Percentiles rank a stretch among this genome's conserved stretches.
phyloP scores from a whole-genome alignment of 2,329 filamentous ascomycete genomes.

The Fusarium sp. region DNA sequence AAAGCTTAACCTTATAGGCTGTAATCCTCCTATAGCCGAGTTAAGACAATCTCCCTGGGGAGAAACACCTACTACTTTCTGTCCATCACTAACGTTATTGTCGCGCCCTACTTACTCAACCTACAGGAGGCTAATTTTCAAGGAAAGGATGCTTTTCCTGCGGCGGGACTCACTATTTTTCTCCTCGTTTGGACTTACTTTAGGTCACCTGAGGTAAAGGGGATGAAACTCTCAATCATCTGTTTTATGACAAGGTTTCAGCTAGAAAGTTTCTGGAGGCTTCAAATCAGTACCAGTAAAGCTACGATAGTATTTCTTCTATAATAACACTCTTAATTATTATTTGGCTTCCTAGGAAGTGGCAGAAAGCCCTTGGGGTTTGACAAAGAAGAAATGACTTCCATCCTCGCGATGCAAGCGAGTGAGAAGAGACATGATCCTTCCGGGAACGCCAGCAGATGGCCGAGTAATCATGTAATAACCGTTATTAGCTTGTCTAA shows the following conservation, averaged over 20 bases:
- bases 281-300: background rate
- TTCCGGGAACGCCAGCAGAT: background rate
- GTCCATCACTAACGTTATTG: background rate
- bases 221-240: background rate
- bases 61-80: background rate
- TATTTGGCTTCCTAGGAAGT: background rate
- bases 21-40: too few species aligned
- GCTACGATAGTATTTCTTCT: background rate
- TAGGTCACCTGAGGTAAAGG: background rate
- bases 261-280: background rate
- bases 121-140: background rate
- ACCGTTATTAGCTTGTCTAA: background rate
- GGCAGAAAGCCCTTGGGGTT: background rate
- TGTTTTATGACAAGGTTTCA: background rate
- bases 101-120: background rate
- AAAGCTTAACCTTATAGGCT: too few species aligned
- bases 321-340: background rate
- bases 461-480: background rate
- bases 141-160: background rate
- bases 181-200: background rate
- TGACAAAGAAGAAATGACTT: background rate
- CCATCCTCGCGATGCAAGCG: background rate
- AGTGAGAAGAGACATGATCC: background rate
- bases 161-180: background rate
- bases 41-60: background rate